phyloP scores from a whole-genome alignment of 2,329 filamentous ascomycete species.

The Colletotrichum sp. region DNA sequence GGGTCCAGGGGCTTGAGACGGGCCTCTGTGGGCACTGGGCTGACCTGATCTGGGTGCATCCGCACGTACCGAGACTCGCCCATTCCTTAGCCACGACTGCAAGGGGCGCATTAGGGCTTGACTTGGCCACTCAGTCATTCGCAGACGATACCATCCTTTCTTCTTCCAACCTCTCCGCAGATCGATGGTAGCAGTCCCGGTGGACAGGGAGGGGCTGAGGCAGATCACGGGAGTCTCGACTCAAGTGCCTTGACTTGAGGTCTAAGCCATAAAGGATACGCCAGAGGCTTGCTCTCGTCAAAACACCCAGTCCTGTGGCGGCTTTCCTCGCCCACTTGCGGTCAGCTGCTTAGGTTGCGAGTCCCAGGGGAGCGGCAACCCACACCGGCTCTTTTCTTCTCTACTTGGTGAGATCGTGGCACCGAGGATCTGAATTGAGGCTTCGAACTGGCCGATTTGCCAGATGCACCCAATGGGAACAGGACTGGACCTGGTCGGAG shows the following conservation, averaged over 20 bases:
- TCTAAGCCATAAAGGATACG: background rate
- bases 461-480: background rate
- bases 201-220: slow-evolving; percentile 11
- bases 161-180: slow-evolving; percentile 18
- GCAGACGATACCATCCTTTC: background rate
- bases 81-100: slow-evolving; percentile 1
- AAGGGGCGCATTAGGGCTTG: slow-evolving; percentile 2
- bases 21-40: background rate
- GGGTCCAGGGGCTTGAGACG: slow-evolving; percentile 9
- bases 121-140: background rate
- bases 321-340: background rate
- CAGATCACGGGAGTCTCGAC: slow-evolving; percentile 11
- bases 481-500: background rate
- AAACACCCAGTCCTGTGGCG: background rate
- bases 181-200: slow-evolving; percentile 19
- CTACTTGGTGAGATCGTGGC: slow-evolving; percentile 8
- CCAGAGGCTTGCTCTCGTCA: background rate
- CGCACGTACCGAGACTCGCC: slow-evolving; percentile 7
- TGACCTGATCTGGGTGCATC: background rate
- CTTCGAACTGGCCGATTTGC: background rate
- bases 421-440: slow-evolving; percentile 4
- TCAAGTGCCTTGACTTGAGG: background rate
- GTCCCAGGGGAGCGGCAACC: slow-evolving; percentile 4
- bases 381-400: background rate
- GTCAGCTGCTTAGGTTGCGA: background rate